Evolutionary conservation across 1,139 yeast genomes (phyloP).

Genomic region (Yarrowia galli): DNA sequence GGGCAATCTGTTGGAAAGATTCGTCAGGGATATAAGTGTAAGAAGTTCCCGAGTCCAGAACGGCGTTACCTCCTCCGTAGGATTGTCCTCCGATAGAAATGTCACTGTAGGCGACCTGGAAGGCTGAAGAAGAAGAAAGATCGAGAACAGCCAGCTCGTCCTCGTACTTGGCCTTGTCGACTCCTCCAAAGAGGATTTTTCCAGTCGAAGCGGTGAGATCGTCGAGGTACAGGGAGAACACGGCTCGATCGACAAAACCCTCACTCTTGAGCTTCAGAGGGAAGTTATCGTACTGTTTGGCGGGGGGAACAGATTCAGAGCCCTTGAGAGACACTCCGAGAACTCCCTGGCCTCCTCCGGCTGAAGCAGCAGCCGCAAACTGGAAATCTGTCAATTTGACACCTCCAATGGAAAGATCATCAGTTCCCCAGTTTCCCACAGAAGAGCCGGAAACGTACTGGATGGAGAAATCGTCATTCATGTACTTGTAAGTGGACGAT

Average conservation of each 20-base stretch:
- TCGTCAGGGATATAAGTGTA: constrained; percentile 62
- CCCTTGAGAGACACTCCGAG: constrained; percentile 27
- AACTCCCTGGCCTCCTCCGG: constrained; percentile 13
- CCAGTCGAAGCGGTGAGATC: constrained; percentile 56
- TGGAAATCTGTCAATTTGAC: constrained; percentile 24
- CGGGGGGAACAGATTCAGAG: constrained; percentile 13
- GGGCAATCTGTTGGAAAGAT: constrained; percentile 18
- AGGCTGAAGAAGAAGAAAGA: constrained; percentile 19
- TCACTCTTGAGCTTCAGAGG: constrained; percentile 58
- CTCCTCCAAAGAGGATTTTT: constrained; percentile 64
- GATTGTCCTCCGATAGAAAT: constrained; percentile 43
- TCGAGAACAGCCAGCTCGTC: constrained; percentile 55
- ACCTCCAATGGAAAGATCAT: constrained; percentile 48
- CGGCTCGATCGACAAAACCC: constrained; percentile 58
- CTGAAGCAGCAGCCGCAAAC: constrained; percentile 38
- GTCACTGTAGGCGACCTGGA: constrained; percentile 23
- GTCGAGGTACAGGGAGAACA: constrained; percentile 64
- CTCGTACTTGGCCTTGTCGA: constrained; percentile 60
- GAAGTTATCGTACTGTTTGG: constrained; percentile 49
- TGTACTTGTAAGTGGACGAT: constrained; percentile 80
- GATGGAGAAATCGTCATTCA: constrained; percentile 84
- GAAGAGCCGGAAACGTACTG: constrained; percentile 87
- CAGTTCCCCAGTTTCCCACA: constrained; percentile 59
- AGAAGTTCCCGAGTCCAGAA: constrained; percentile 73
- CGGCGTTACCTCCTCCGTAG: constrained; percentile 2